Conservation (phyloP, 2,329 filamentous ascomycete species). For the Fusarium musae region DNA sequence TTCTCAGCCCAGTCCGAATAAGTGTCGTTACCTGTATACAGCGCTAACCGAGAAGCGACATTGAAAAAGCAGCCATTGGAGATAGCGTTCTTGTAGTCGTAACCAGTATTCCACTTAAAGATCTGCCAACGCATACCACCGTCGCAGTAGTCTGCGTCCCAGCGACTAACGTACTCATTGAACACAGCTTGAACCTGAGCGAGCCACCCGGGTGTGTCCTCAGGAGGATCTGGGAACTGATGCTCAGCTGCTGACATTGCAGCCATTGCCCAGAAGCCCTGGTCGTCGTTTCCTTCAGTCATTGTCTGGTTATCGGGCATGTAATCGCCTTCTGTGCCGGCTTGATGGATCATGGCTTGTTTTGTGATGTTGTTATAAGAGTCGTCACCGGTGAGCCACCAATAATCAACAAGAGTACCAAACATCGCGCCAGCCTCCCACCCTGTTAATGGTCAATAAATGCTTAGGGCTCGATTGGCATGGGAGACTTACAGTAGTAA, state of each 20-base stretch:
- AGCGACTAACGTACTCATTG: conserved; percentile 78
- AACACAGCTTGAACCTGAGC: conserved; percentile 82
- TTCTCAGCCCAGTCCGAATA: conserved; percentile 81
- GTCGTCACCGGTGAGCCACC: conserved; percentile 73
- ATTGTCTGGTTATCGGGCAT: conserved; percentile 75
- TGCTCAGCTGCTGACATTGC: conserved; percentile 83
- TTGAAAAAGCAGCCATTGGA: conserved; percentile 78
- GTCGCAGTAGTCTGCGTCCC: conserved; percentile 72
- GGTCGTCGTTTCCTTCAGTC: conserved; percentile 76
- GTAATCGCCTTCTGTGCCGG: conserved; percentile 67
- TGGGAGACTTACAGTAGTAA: conserved; percentile 69
- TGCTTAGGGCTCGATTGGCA: conserved; percentile 37
- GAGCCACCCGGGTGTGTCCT: conserved; percentile 76
- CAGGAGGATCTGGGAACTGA: conserved; percentile 75
- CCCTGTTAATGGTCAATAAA: conserved; percentile 51
- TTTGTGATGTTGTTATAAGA: conserved; percentile 70
- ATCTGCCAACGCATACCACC: conserved; percentile 91
- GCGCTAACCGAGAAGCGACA: conserved; percentile 75
- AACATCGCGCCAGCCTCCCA: conserved; percentile 82
- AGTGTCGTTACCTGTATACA: conserved; percentile 82
- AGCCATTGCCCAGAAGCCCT: conserved; percentile 87
- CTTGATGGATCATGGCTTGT: conserved; percentile 70
- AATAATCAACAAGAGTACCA: conserved; percentile 77
- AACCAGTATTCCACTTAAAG: conserved; percentile 79
- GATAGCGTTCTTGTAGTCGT: conserved; percentile 75